phyloP scores from a whole-genome alignment of 148 eudicot genomes.

The Camellia granthamiana region DNA sequence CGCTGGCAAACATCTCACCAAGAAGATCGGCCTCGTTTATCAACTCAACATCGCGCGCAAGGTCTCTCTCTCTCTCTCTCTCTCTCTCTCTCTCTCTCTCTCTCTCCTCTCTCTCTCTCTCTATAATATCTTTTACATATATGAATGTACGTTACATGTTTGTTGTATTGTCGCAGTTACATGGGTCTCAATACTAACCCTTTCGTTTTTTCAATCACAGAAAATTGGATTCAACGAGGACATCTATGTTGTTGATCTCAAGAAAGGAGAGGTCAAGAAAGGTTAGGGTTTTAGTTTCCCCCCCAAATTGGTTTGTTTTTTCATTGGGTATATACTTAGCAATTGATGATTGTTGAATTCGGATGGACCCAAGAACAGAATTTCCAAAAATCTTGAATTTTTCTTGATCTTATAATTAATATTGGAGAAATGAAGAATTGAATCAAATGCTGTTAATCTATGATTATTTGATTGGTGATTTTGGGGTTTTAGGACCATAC shows the following conservation, averaged over 20 bases:
- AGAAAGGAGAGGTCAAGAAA: constrained; percentile 92
- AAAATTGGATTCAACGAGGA: constrained; percentile 92
- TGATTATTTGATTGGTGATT: neutral
- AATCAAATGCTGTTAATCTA: neutral
- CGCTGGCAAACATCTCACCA: constrained; percentile 58
- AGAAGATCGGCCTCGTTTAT: constrained; percentile 76
- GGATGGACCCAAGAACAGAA: neutral
- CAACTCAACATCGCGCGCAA: constrained; percentile 89
- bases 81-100: constrained; percentile 8
- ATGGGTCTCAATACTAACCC: neutral
- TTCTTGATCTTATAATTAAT: neutral
- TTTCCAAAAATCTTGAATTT: neutral
- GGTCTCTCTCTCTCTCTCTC: constrained; percentile 25
- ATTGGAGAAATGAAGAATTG: neutral
- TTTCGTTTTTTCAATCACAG: constrained; percentile 29
- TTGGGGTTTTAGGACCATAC: constrained; percentile 52
- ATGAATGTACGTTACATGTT: neutral
- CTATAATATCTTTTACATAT: neutral
- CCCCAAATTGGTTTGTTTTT: neutral
- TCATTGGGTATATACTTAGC: neutral
- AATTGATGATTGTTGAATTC: neutral
- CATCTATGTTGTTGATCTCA: constrained; percentile 78
- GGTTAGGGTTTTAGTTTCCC: constrained; percentile 37
- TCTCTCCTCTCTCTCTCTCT: neutral
- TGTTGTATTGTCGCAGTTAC: neutral